phyloP scores from a whole-genome alignment of 2,329 filamentous ascomycete species.

The Xylaria hypoxylon region DNA sequence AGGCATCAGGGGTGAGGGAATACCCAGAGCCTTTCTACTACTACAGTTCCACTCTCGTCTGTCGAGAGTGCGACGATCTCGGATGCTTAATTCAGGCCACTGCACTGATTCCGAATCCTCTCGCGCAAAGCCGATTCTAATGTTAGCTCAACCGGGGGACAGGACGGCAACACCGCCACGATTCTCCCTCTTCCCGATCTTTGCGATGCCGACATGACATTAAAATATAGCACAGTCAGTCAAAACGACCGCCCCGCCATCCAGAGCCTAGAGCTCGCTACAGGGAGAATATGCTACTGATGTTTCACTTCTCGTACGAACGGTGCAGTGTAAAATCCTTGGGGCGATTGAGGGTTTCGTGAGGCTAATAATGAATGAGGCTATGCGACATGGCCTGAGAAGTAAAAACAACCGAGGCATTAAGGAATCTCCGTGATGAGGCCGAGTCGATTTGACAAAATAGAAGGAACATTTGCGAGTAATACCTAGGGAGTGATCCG shows the following conservation, averaged over 20 bases:
- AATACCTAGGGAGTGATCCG: constrained; percentile 18
- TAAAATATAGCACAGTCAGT: constrained; percentile 20
- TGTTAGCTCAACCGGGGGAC: constrained; percentile 43
- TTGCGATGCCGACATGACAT: constrained; percentile 23
- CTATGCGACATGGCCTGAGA: constrained; percentile 30
- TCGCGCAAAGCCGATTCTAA: constrained; percentile 45
- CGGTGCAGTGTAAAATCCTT: constrained; percentile 28
- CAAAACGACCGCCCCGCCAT: constrained; percentile 27
- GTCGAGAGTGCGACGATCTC: constrained; percentile 33
- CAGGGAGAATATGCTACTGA: constrained; percentile 21
- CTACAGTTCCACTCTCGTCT: constrained; percentile 32
- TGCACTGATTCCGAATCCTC: constrained; percentile 41
- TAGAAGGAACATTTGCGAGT: constrained; percentile 17
- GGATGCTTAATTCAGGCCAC: constrained; percentile 33
- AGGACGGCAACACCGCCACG: constrained; percentile 44
- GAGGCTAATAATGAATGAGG: constrained; percentile 35
- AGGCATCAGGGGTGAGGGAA: constrained; percentile 33
- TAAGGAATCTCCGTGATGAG: constrained; percentile 33
- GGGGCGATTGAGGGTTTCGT: constrained; percentile 26
- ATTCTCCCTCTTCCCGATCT: constrained; percentile 29
- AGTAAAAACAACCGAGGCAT: constrained; percentile 31
- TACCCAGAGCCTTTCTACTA: constrained; percentile 28
- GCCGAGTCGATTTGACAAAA: constrained; percentile 27
- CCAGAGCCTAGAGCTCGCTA: constrained; percentile 16
- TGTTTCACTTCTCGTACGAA: constrained; percentile 38